phyloP scores from a whole-genome alignment of 116 monocot species.

The Cymodocea nodosa region DNA sequence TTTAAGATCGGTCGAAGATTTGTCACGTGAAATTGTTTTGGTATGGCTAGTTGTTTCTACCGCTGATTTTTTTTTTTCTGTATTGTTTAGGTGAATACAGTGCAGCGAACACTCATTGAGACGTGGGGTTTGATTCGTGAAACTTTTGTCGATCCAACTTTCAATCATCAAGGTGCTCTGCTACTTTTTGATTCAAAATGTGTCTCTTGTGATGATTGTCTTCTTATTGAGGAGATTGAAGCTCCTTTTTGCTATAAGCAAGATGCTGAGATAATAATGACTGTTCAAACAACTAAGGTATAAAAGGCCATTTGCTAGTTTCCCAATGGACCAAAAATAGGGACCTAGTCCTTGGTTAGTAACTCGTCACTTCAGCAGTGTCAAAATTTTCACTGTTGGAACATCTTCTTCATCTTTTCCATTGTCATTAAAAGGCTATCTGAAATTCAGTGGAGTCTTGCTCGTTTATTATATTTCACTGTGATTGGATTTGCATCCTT shows the following conservation, averaged over 20 bases:
- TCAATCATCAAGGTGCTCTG: constrained; percentile 82
- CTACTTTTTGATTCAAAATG: no score
- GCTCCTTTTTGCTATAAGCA: neutral
- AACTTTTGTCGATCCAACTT: constrained; percentile 85
- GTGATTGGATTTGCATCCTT: neutral
- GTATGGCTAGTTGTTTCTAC: neutral
- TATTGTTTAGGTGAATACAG: constrained; percentile 58
- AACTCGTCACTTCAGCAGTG: no score
- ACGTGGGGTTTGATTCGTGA: constrained; percentile 96
- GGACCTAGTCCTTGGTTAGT: no score
- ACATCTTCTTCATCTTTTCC: no score
- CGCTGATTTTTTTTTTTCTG: neutral
- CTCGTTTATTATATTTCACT: neutral
- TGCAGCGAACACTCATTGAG: constrained; percentile 87
- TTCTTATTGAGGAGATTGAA: neutral
- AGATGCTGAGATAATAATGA: neutral
- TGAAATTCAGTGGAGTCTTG: no score
- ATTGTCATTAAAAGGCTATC: no score
- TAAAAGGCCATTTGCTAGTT: no score
- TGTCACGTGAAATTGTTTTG: no score
- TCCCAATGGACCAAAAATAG: no score
- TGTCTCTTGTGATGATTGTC: neutral
- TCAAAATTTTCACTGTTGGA: no score
- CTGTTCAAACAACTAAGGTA: neutral
- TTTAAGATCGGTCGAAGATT: no score